These are phyloP conservation scores for Exophiala xenobiotica DNA, from an alignment of 2,329 filamentous ascomycete species.

Conservation along the genomic window DNA sequence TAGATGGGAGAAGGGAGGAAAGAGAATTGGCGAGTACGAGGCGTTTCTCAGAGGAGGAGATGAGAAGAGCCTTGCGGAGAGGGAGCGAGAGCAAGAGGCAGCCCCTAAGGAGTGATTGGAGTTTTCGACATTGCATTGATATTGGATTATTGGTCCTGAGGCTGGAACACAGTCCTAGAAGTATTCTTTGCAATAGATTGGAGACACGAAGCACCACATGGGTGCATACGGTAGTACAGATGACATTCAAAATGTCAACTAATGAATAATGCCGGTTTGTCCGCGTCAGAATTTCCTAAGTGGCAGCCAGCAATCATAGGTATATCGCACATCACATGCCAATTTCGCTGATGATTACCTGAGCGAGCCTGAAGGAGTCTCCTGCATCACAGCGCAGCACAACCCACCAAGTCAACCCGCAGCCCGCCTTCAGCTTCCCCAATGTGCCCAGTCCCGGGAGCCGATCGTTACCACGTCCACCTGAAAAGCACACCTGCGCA, in stretches of 20 bases:
- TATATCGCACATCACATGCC: too few species aligned
- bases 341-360: background rate
- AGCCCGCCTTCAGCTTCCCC: background rate
- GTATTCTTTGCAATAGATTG: background rate
- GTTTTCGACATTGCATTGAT: background rate
- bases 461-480: background rate
- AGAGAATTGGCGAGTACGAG: conserved; percentile 81
- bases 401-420: background rate
- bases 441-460: background rate
- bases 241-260: background rate
- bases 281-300: too few species aligned
- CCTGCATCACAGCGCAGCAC: background rate
- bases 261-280: too few species aligned
- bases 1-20: conserved; percentile 78
- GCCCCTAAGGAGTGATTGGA: background rate
- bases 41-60: conserved; percentile 76
- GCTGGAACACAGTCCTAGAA: background rate
- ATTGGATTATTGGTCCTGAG: background rate
- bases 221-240: background rate
- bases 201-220: background rate
- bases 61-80: conserved; percentile 38
- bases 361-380: too few species aligned
- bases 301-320: too few species aligned
- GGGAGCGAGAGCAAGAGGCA: conserved; percentile 31
- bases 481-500: background rate